These are phyloP conservation scores for Botrytis pseudocinerea DNA, from an alignment of 2,329 filamentous ascomycete species.

Conservation along the genomic window DNA sequence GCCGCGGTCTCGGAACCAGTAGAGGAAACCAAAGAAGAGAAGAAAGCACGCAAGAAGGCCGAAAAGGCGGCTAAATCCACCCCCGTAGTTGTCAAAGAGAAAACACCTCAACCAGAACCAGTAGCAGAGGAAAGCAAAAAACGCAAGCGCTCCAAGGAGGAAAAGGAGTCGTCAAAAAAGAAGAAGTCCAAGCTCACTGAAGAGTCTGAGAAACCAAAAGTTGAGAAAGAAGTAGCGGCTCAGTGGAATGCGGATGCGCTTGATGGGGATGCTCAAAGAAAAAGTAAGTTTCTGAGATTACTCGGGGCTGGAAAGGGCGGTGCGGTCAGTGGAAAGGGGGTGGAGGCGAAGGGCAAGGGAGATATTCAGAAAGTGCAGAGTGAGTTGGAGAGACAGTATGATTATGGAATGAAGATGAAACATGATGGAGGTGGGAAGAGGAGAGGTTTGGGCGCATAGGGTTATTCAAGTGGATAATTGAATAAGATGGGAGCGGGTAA, in stretches of 20 bases:
- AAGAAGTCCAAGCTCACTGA: conserved; percentile 22
- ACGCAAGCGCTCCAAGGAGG: conserved; percentile 25
- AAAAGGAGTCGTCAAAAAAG: conserved; percentile 23
- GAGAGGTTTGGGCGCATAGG: conserved; percentile 42
- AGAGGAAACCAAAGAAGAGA: conserved; percentile 10
- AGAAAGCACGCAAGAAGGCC: conserved; percentile 21
- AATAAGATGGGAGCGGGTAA: background rate
- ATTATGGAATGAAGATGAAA: conserved; percentile 43
- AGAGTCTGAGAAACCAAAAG: conserved; percentile 7
- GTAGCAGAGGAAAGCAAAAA: conserved; percentile 22
- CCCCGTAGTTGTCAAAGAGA: conserved; percentile 6
- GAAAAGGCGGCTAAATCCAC: conserved; percentile 24
- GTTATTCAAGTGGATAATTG: background rate
- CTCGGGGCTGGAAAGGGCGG: conserved; percentile 39
- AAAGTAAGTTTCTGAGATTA: conserved; percentile 42
- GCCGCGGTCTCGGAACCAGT: background rate
- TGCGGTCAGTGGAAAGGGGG: conserved; percentile 17
- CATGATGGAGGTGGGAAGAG: conserved; percentile 42
- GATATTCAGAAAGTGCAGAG: conserved; percentile 38
- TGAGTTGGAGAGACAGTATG: conserved; percentile 43
- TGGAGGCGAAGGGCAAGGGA: conserved; percentile 22
- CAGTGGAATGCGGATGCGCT: conserved; percentile 29
- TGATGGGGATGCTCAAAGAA: conserved; percentile 39
- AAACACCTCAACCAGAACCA: background rate
- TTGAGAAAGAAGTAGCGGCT: conserved; percentile 12